Evolutionary conservation across 139 green algal genomes (phyloP).

Genomic region (Zygnema circumcarinatum): DNA sequence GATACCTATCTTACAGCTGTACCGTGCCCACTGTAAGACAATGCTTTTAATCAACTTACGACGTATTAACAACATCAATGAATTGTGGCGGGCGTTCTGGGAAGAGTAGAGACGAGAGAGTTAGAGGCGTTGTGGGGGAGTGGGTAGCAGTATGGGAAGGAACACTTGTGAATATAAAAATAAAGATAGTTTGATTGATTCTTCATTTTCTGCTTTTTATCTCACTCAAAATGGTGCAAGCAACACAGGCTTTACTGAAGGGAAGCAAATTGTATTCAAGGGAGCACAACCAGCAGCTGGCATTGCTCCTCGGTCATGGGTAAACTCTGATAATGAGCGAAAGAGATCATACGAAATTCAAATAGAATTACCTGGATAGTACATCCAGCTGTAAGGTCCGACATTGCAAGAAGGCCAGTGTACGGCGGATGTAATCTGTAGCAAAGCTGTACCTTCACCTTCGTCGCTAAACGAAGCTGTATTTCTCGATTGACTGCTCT

Average conservation of each 20-base stretch:
- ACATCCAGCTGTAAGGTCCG: neutral
- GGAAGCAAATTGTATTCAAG: neutral
- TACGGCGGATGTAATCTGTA: neutral
- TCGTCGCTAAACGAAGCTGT: neutral
- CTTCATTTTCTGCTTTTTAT: neutral
- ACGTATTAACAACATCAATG: no score
- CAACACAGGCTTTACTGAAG: neutral
- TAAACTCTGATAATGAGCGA: neutral
- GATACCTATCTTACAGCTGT: neutral
- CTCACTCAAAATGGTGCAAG: neutral
- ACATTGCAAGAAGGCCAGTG: neutral
- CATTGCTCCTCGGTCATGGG: neutral
- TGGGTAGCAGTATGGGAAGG: no score
- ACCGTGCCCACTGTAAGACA: neutral
- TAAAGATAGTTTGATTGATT: neutral
- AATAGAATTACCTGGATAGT: neutral
- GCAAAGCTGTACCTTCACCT: neutral
- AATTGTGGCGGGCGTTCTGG: no score
- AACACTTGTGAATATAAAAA: no score
- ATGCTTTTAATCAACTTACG: neutral
- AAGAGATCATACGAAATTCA: neutral
- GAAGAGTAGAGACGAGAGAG: no score
- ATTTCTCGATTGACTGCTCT: neutral
- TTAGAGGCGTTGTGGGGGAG: no score
- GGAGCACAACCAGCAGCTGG: neutral